phyloP scores from a whole-genome alignment of 2,329 filamentous ascomycete genomes.

The Dendryphion nanum region DNA sequence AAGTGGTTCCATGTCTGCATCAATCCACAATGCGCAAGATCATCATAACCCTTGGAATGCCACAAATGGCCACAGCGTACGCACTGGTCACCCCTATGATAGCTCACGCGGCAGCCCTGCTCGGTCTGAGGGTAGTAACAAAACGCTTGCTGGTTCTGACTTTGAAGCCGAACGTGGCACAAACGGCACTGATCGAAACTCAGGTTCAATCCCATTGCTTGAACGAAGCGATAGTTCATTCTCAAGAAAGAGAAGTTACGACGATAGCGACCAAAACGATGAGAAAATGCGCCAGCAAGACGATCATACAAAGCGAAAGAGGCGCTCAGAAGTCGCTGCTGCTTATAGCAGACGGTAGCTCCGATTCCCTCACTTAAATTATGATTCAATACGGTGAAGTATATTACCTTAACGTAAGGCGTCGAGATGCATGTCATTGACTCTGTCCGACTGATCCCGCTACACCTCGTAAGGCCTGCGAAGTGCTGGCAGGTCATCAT shows the following conservation, averaged over 20 bases:
- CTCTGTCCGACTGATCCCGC: too few relatives aligned
- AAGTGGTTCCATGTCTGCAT: conserved; percentile 25
- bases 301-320: conserved; percentile 36
- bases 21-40: conserved; percentile 12
- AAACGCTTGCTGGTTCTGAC: conserved; percentile 34
- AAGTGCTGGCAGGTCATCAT: too few relatives aligned
- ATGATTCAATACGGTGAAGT: too few relatives aligned
- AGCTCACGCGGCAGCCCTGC: conserved; percentile 28
- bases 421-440: too few relatives aligned
- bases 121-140: conserved; percentile 34
- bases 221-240: conserved; percentile 31
- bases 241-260: conserved; percentile 37
- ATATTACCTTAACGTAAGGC: too few relatives aligned
- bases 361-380: too few relatives aligned
- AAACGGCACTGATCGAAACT: conserved; percentile 7
- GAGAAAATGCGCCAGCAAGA: conserved; percentile 34
- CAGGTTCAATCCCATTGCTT: conserved; percentile 15
- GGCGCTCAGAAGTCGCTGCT: conserved; percentile 34
- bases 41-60: conserved; percentile 19
- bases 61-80: conserved; percentile 12
- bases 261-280: conserved; percentile 32
- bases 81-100: conserved; percentile 16
- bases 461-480: too few relatives aligned
- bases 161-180: conserved; percentile 26
- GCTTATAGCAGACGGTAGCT: conserved; percentile 32